These are phyloP conservation scores for Cutaneotrichosporon cutaneum DNA, from an alignment of 1,284 basidiomycete species.

Conservation along the genomic window DNA sequence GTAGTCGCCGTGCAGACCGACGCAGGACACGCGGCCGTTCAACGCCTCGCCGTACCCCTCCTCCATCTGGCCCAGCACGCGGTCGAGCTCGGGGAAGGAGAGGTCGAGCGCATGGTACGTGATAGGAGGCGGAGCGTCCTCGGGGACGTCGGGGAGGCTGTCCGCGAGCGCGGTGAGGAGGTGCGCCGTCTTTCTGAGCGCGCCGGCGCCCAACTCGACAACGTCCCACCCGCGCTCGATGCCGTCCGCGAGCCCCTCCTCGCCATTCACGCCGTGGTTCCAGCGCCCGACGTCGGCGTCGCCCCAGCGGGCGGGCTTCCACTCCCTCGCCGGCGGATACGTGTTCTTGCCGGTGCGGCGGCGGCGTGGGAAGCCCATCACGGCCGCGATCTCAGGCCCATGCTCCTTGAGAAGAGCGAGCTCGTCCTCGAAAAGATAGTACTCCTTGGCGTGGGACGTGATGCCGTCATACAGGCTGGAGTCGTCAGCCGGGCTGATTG, in stretches of 20 bases:
- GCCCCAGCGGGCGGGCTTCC: conserved; percentile 56
- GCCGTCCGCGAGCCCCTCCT: conserved; percentile 53
- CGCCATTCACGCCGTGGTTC: conserved; percentile 62
- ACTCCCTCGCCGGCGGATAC: conserved; percentile 15
- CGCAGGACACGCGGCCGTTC: conserved; percentile 67
- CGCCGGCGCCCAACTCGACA: conserved; percentile 82
- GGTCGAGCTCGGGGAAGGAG: conserved; percentile 77
- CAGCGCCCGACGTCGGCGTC: conserved; percentile 68
- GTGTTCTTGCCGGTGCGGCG: not conserved
- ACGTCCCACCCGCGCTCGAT: conserved; percentile 59
- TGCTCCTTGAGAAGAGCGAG: conserved; percentile 56
- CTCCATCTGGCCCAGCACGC: conserved; percentile 71
- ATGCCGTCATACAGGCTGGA: conserved; percentile 59
- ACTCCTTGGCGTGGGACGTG: conserved; percentile 75
- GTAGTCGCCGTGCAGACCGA: conserved; percentile 86
- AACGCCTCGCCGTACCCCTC: conserved; percentile 65
- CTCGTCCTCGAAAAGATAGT: conserved; percentile 75
- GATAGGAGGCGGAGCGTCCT: conserved; percentile 58
- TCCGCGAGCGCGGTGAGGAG: conserved; percentile 71
- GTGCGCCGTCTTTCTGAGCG: conserved; percentile 85
- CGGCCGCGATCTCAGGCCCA: conserved; percentile 57
- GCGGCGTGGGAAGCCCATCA: conserved; percentile 51
- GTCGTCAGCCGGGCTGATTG: conserved; percentile 3
- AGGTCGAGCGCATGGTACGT: conserved; percentile 94
- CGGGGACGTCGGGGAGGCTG: conserved; percentile 45